Conservation (phyloP, 140 eudicot genomes). For the Anethum foeniculum region DNA sequence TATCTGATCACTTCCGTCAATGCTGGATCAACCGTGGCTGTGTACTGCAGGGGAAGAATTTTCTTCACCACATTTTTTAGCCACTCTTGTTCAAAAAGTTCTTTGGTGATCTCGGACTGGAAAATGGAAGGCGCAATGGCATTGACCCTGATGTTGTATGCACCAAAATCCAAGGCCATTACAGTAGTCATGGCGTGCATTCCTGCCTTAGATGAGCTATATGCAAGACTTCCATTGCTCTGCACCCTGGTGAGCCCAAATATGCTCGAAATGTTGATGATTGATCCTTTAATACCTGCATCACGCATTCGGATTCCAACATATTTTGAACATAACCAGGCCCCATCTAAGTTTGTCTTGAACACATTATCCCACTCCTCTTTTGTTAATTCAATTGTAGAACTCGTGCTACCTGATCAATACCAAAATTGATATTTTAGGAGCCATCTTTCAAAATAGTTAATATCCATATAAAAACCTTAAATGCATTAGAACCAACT, state of each 20-base stretch:
- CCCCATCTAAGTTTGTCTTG: slow-evolving; percentile 6
- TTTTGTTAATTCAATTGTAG: slow-evolving; percentile 7
- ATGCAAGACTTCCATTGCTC: slow-evolving; percentile 10
- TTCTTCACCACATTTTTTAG: slow-evolving; percentile 31
- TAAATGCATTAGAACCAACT: not conserved
- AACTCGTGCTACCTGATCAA: slow-evolving; percentile 3
- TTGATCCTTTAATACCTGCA: not conserved
- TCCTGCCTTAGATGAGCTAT: slow-evolving; percentile 8
- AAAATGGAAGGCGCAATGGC: slow-evolving; percentile 39
- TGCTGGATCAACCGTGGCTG: slow-evolving; percentile 38
- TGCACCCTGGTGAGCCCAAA: slow-evolving; percentile 2
- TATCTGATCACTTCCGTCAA: slow-evolving; percentile 33
- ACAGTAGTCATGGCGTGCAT: slow-evolving; percentile 11
- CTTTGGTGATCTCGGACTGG: slow-evolving; percentile 38
- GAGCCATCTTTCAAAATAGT: not conserved
- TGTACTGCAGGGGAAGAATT: slow-evolving; percentile 31
- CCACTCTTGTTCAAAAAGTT: slow-evolving; percentile 37
- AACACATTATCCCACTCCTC: slow-evolving; percentile 10
- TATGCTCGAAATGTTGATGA: slow-evolving; percentile 8
- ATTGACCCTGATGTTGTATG: slow-evolving; percentile 38
- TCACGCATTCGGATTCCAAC: not conserved
- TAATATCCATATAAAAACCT: not conserved
- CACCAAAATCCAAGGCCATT: slow-evolving; percentile 20
- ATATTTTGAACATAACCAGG: slow-evolving; percentile 10
- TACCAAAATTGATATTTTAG: not conserved